A percentile compares a stretch with the other conserved stretches of the same genome.
Evolutionary conservation across 768 basidiomycete species (phyloP).

Genomic region (Tylopilus balloui): DNA sequence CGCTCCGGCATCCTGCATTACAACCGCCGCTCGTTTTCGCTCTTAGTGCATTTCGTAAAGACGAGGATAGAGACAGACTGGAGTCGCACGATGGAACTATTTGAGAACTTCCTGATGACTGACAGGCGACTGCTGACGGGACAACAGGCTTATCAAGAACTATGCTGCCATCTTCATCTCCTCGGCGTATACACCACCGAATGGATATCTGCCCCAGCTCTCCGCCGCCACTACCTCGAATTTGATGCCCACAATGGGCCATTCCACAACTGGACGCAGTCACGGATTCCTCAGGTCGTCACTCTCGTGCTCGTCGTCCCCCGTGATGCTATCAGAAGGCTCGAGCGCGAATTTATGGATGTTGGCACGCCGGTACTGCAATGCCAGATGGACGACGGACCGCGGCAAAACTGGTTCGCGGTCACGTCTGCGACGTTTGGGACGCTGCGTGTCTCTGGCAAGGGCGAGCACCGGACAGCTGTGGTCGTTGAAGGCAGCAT

Average conservation of each 20-base stretch:
- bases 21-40: conserved; percentile 43
- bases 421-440: conserved; percentile 23
- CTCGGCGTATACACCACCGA: conserved; percentile 33
- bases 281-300: conserved; percentile 27
- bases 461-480: conserved; percentile 14
- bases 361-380: conserved; percentile 17
- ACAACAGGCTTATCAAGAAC: conserved; percentile 39
- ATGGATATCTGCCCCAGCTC: neutral
- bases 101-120: conserved; percentile 19
- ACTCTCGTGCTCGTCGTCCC: conserved; percentile 34
- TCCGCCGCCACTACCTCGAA: neutral
- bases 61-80: conserved; percentile 39
- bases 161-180: conserved; percentile 41
- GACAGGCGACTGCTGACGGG: conserved; percentile 19
- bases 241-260: neutral
- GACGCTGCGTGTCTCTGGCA: conserved; percentile 14
- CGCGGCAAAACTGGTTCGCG: conserved; percentile 13
- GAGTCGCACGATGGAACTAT: conserved; percentile 35
- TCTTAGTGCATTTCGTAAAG: conserved; percentile 40
- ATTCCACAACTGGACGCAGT: conserved; percentile 28
- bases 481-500: conserved; percentile 4
- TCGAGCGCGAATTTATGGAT: conserved; percentile 3
- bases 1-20: conserved; percentile 37
- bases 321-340: conserved; percentile 14
- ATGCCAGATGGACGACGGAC: conserved; percentile 15